phyloP scores from a whole-genome alignment of 345 rosid species.

The Syzygium aqueum region DNA sequence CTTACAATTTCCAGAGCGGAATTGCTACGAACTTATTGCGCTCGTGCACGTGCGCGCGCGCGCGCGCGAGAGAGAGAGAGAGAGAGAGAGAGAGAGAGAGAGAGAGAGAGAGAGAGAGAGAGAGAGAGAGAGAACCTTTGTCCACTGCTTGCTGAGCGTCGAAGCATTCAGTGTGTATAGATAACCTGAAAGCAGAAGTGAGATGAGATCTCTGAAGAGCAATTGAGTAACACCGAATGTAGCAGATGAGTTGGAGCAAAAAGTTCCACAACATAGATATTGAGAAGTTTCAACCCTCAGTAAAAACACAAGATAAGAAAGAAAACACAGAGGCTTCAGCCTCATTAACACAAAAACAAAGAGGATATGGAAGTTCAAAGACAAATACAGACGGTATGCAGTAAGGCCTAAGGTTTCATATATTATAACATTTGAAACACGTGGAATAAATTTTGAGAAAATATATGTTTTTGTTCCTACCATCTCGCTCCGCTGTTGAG shows the following conservation, averaged over 20 bases:
- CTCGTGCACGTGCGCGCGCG: no score
- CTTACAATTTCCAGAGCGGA: background rate
- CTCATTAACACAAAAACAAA: background rate
- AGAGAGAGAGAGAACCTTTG: conserved; percentile 37
- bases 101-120: background rate
- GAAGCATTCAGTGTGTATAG: conserved; percentile 85
- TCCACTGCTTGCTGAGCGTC: conserved; percentile 81
- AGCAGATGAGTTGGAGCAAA: background rate
- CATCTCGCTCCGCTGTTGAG: conserved; percentile 85
- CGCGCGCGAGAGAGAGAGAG: background rate
- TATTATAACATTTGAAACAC: background rate
- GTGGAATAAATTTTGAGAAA: background rate
- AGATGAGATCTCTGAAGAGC: background rate
- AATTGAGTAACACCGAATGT: background rate
- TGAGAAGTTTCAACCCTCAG: background rate
- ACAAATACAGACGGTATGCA: background rate
- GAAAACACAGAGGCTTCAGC: background rate
- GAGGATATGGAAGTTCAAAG: background rate
- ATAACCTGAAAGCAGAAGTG: conserved; percentile 46
- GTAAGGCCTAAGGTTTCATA: background rate
- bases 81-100: background rate
- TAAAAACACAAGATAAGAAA: background rate
- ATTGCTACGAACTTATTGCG: background rate
- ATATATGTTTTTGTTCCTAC: conserved; percentile 26
- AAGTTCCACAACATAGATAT: background rate